Percentiles rank a stretch among this genome's conserved stretches.
phyloP scores from a whole-genome alignment of 352 stramenopile species.

The Blastocystis sp. region DNA sequence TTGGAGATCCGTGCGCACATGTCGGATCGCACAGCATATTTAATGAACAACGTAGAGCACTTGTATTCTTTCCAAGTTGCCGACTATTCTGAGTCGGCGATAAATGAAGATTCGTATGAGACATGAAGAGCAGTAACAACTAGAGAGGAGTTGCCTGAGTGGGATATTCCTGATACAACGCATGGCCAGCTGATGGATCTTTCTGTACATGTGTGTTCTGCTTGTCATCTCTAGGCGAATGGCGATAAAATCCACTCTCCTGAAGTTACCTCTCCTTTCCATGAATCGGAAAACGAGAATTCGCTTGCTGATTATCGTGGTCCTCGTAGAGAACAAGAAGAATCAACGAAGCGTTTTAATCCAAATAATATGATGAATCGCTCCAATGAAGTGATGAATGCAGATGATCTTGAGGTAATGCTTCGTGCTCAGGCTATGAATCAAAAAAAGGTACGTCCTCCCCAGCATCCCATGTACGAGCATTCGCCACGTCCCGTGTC shows the following conservation, averaged over 20 bases:
- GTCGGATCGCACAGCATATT: no score
- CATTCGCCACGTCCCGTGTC: not conserved
- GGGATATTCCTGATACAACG: slow-evolving; percentile 1
- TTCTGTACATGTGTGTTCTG: not conserved
- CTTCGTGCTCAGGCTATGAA: not conserved
- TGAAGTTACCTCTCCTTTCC: no score
- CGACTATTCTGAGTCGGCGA: no score
- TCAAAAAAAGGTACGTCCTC: not conserved
- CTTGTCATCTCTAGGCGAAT: not conserved
- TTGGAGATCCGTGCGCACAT: no score
- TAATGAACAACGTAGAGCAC: no score
- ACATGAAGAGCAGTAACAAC: no score
- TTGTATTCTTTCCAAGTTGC: no score
- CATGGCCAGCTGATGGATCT: not conserved
- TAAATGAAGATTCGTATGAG: no score
- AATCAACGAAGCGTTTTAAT: not conserved
- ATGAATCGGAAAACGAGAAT: no score
- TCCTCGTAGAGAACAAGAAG: not conserved
- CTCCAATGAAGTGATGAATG: not conserved
- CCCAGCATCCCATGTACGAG: no score
- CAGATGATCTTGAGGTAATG: slow-evolving; percentile 25
- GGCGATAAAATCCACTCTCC: not conserved
- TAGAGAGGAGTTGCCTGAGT: not conserved
- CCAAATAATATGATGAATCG: not conserved
- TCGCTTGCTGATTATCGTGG: not conserved